phyloP scores from a whole-genome alignment of 2,329 filamentous ascomycete genomes.

The Scedosporium aurantiacum region DNA sequence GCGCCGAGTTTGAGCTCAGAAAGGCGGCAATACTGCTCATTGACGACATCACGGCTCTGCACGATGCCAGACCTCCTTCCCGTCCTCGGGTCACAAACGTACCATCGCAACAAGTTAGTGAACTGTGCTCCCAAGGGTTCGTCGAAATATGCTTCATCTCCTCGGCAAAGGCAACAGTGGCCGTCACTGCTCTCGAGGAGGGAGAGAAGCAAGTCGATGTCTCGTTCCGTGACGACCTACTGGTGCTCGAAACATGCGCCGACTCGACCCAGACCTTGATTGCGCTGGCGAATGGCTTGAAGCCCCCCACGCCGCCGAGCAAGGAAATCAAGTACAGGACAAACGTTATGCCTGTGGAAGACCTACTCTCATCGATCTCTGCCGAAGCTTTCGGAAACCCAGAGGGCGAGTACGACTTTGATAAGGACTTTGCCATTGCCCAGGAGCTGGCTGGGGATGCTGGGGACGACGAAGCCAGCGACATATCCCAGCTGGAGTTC shows the following conservation, averaged over 20 bases:
- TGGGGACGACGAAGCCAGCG: constrained; percentile 17
- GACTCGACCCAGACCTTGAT: constrained; percentile 94
- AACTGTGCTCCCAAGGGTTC: constrained; percentile 58
- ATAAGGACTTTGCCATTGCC: constrained; percentile 49
- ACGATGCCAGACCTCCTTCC: constrained; percentile 15
- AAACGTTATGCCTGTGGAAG: constrained; percentile 71
- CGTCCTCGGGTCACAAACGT: constrained; percentile 11
- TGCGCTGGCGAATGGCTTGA: constrained; percentile 63
- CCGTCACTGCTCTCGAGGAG: constrained; percentile 39
- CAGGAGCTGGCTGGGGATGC: constrained; percentile 34
- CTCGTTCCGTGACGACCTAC: constrained; percentile 71
- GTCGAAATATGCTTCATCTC: constrained; percentile 83
- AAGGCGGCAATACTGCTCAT: constrained; percentile 78
- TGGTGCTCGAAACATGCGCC: constrained; percentile 89
- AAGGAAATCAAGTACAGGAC: constrained; percentile 80
- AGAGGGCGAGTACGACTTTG: constrained; percentile 51
- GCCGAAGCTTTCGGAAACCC: constrained; percentile 66
- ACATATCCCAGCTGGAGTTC: constrained; percentile 25
- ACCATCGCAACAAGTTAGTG: constrained; percentile 33
- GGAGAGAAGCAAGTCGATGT: constrained; percentile 62
- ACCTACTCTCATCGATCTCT: constrained; percentile 83
- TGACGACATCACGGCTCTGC: constrained; percentile 46
- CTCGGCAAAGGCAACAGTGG: constrained; percentile 59
- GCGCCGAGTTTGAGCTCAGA: constrained; percentile 55
- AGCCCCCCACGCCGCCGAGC: constrained; percentile 72